Base-by-base conservation (phyloP, 192 early-diverging fungal genomes). In the Jimgerdemannia flammicorona region DNA sequence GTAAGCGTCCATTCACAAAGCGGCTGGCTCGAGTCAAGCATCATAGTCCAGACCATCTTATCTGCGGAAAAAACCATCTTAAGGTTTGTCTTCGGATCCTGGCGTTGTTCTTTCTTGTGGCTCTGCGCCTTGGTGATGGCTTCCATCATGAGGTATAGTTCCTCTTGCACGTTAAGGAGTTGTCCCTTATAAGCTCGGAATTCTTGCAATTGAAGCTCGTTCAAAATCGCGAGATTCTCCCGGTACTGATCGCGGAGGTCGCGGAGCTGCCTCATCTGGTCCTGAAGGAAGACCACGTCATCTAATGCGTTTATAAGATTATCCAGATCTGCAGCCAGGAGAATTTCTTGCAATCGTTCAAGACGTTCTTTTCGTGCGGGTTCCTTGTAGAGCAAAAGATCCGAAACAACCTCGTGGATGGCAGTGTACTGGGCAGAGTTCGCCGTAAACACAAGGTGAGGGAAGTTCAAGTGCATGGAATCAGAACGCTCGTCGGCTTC, bases 361-460 rank as follows among this genome's bases (percentile, higher is more conserved):
- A 85, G 81, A 17, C 93, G 87, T 49, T 91, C 90, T 40, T 91
- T 93, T 69, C 90, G 89, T 0, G 87, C 87, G 4, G 96, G 94
- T 74, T 96, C 96, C 29, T 89, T 90, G 73, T 95, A 97, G 18
- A 95, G 87, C 9, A 97, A 81, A 29, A 97, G 84, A 67, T 95
- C 93, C 1, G 84, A 87, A 29, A 94, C 90, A 17, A 93, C 89
- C 75, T 96, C 89, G 70, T 89, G 86, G 3, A 95, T 81, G 2
- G 90, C 82, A 43, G 86, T 84, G 80, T 92, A 96, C 84, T 95
- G 94, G 67, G 80, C 80, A 7, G 96, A 91, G 42, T 91, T 94
- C 20, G 90, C 92, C 6, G 89, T 91, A 20, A 95, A 83, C 19
- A 83, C 78, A 44, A 97, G 84, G 59, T 88, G 90, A 0, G 95